Base-by-base conservation (phyloP, 2,329 filamentous ascomycete species). In the Neonectria punicea region DNA sequence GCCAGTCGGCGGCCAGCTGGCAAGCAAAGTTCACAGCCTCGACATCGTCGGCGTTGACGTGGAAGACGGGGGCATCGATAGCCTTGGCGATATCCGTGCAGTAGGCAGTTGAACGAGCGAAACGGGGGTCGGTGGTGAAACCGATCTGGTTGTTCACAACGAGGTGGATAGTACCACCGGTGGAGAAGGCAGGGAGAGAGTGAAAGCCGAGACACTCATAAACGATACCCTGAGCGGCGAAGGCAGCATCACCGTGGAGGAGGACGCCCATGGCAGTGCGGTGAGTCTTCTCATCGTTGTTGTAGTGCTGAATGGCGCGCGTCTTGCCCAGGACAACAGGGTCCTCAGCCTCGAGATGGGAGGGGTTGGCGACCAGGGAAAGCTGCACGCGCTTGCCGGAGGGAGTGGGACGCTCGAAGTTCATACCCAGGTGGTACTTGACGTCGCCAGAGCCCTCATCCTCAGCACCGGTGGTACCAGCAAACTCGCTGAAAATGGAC, bases 91-190 rank as follows among this genome's bases (percentile, higher is more conserved):
- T 98, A 80, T 99, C 96, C 47, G 96, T 98, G 84, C 96, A 99
- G 89, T 99, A 99, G 49, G 96, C 93, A 54, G 96, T 99, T 20
- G 96, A 99, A 74, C 96, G 94, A 74, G 96, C 92, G 81, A 97
- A 99, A 77, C 96, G 93, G 72, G 96, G 96, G 78, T 99, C 96
- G 22, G 96, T 99, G 58, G 96, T 99, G 87, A 99, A 99, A 81
- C 96, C 96, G 80, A 99, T 99, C 87, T 99, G 96, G 88, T 99
- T 99, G 89, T 99, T 99, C 74, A 98, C 95, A 65, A 99, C 90
- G 71, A 99, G 87, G 83, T 99, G 96, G 75, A 99, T 93, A 63
- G 96, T 99, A 78, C 96, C 96, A 75, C 96, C 96, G 58, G 96
- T 98, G 53, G 97, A 97, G 85, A 98, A 99, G 73, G 92, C 93